A percentile compares a stretch with the other conserved stretches of the same genome.
These are phyloP conservation scores for Russula dissimulans DNA, from an alignment of 768 basidiomycete species.

Conservation along the genomic window DNA sequence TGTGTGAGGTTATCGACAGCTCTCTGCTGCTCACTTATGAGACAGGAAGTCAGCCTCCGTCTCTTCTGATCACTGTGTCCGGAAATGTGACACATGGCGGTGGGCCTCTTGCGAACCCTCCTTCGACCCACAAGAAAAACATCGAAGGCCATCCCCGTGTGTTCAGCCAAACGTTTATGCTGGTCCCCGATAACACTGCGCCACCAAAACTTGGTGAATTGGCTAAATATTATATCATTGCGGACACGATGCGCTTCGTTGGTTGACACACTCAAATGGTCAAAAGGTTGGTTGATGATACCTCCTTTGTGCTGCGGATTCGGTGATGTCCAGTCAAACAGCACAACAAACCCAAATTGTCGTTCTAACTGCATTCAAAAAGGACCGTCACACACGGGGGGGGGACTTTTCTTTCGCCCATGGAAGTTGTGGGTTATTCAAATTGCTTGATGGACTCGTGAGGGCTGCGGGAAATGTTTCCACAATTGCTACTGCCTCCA, in stretches of 20 bases:
- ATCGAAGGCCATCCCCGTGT: constrained; percentile 74
- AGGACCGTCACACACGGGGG: not conserved
- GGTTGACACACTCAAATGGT: constrained; percentile 35
- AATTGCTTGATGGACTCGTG: not conserved
- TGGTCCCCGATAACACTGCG: constrained; percentile 64
- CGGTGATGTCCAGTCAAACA: not conserved
- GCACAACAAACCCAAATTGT: not conserved
- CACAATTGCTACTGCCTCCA: not conserved
- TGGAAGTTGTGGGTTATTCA: not conserved
- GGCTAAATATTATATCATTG: constrained; percentile 73
- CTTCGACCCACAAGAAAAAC: constrained; percentile 34
- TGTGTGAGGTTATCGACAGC: constrained; percentile 5
- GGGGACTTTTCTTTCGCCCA: not conserved
- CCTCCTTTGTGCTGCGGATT: not conserved
- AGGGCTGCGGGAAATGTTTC: not conserved
- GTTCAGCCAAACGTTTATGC: constrained; percentile 82
- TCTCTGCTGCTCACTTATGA: not conserved
- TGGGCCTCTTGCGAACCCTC: constrained; percentile 49
- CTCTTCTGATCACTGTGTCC: constrained; percentile 69
- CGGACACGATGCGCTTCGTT: constrained; percentile 76
- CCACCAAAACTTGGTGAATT: constrained; percentile 62
- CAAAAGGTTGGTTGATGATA: not conserved
- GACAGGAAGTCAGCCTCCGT: constrained; percentile 68
- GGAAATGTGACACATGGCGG: constrained; percentile 69
- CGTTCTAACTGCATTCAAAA: not conserved